phyloP scores from a whole-genome alignment of 441 rosid genomes.

The Jatropha podagrica region DNA sequence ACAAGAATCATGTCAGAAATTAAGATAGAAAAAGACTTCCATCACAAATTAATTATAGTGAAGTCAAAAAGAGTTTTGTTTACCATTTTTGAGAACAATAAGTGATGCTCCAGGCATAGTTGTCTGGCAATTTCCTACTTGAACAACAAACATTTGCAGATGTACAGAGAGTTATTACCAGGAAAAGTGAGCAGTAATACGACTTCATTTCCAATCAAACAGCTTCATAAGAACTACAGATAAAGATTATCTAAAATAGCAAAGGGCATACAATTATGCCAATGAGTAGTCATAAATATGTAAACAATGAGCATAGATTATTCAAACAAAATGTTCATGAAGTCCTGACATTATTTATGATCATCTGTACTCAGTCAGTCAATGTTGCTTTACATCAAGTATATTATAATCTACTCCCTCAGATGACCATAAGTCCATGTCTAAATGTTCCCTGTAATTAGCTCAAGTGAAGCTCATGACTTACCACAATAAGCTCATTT shows the following conservation, averaged over 20 bases:
- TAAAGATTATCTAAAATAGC: background rate
- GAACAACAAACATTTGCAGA: conserved; percentile 18
- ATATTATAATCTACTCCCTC: background rate
- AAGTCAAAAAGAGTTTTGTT: conserved; percentile 15
- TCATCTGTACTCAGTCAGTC: background rate
- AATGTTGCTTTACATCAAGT: background rate
- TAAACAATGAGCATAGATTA: background rate
- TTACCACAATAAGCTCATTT: too few relatives aligned
- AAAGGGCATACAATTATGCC: background rate
- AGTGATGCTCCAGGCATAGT: conserved; percentile 76
- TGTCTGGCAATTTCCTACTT: conserved; percentile 89
- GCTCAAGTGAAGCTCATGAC: too few relatives aligned
- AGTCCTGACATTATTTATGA: background rate
- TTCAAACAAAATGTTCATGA: conserved; percentile 3
- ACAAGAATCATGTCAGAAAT: conserved; percentile 29
- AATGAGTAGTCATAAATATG: background rate
- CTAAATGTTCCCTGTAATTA: background rate
- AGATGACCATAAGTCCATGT: background rate
- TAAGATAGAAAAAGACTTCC: conserved; percentile 18
- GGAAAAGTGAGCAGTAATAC: background rate
- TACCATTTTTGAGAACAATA: conserved; percentile 88
- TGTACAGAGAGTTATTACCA: background rate
- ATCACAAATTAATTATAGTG: conserved; percentile 6
- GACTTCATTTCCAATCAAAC: conserved; percentile 1
- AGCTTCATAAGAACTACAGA: background rate